Percentiles rank a stretch among this genome's conserved stretches.
Conservation (phyloP, 345 rosid species). For the Pistacia integerrima region DNA sequence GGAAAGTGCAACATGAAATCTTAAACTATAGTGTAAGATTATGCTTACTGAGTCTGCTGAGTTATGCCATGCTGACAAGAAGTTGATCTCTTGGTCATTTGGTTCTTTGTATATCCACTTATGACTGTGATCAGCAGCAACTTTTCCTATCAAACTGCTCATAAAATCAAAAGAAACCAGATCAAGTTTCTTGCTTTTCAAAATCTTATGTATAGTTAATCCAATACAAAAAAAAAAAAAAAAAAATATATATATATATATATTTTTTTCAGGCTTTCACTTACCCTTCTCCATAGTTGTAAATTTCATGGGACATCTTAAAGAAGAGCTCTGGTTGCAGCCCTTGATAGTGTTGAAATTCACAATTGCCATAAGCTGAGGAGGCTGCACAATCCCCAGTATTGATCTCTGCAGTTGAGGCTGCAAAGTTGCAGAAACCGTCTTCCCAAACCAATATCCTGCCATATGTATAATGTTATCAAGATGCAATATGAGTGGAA, state of each 20-base stretch:
- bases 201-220: neutral
- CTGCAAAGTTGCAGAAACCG: constrained; percentile 96
- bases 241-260: neutral
- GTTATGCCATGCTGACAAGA: constrained; percentile 94
- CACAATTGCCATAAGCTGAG: constrained; percentile 55
- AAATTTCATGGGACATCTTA: constrained; percentile 99
- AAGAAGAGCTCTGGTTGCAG: constrained; percentile 95
- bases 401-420: constrained; percentile 61
- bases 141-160: constrained; percentile 90
- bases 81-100: constrained; percentile 87
- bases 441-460: constrained; percentile 99
- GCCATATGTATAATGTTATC: neutral
- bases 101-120: constrained; percentile 96
- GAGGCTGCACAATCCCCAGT: constrained; percentile 61
- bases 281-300: constrained; percentile 99
- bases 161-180: neutral
- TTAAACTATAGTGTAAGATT: neutral
- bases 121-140: constrained; percentile 93
- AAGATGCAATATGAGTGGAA: neutral
- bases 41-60: constrained; percentile 87
- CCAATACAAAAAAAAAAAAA: neutral
- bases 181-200: constrained; percentile 19
- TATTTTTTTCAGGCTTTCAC: neutral
- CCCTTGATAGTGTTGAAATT: constrained; percentile 80
- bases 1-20: constrained; percentile 8